phyloP scores from a whole-genome alignment of 108 stramenopile species.

The Stephanodiscus minutulus region DNA sequence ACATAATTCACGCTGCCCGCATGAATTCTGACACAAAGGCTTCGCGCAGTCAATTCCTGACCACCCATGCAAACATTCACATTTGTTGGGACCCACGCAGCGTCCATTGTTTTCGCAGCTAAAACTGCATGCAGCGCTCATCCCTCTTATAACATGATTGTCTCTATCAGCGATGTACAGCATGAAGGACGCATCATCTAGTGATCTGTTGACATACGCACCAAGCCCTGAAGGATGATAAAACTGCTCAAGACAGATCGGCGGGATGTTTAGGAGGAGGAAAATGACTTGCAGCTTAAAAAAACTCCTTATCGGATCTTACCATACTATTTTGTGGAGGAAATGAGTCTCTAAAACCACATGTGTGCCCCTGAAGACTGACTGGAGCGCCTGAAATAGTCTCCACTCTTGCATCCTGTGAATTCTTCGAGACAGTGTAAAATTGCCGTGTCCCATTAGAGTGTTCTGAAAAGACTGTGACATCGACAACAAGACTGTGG shows the following conservation, averaged over 20 bases:
- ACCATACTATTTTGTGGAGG: constrained; percentile 58
- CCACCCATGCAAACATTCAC: constrained; percentile 75
- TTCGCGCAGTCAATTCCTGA: constrained; percentile 61
- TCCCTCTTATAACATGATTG: constrained; percentile 73
- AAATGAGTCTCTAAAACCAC: constrained; percentile 65
- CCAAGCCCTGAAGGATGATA: constrained; percentile 64
- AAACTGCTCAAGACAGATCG: constrained; percentile 30
- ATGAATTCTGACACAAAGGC: constrained; percentile 58
- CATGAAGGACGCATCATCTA: constrained; percentile 33
- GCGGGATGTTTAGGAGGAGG: background rate
- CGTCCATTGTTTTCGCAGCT: constrained; percentile 82
- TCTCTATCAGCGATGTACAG: constrained; percentile 77
- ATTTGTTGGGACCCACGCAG: constrained; percentile 70
- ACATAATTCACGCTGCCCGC: constrained; percentile 62
- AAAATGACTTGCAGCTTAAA: background rate
- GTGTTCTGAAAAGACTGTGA: constrained; percentile 44
- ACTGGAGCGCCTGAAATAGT: constrained; percentile 79
- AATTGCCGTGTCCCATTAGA: constrained; percentile 14
- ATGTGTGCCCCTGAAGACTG: constrained; percentile 59
- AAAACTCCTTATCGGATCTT: background rate
- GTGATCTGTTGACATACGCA: constrained; percentile 42
- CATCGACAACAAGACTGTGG: constrained; percentile 50
- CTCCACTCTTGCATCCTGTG: constrained; percentile 52
- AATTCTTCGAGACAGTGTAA: constrained; percentile 21
- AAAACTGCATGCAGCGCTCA: constrained; percentile 72